phyloP scores from a whole-genome alignment of 2,329 filamentous ascomycete species.

The Orbilia javanica region DNA sequence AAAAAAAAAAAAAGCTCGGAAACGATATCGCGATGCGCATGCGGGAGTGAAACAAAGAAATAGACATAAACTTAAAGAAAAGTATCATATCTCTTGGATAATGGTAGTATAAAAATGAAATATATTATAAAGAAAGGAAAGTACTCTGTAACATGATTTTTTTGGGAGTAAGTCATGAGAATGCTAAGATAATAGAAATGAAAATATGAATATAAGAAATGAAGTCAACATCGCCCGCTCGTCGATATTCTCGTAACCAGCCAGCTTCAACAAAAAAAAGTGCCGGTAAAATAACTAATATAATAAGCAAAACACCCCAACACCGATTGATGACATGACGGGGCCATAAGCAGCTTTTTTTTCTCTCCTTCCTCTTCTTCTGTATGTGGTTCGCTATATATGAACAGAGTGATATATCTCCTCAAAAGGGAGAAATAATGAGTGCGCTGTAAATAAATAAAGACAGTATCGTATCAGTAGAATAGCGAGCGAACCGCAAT shows the following conservation, averaged over 20 bases:
- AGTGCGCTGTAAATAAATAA: constrained; percentile 7
- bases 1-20: neutral
- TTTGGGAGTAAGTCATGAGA: constrained; percentile 5
- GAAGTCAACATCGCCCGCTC: neutral
- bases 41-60: neutral
- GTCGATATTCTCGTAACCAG: constrained; percentile 5
- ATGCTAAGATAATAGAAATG: neutral
- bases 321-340: constrained; percentile 50
- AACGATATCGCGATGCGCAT: neutral
- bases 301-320: constrained; percentile 47
- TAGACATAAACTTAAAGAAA: neutral
- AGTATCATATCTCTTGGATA: constrained; percentile 1
- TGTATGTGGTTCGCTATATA: constrained; percentile 48
- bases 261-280: neutral
- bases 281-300: neutral
- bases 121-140: constrained; percentile 20
- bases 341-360: constrained; percentile 45
- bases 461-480: neutral
- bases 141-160: constrained; percentile 4
- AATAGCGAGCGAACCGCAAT: neutral
- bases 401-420: constrained; percentile 25
- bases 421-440: neutral
- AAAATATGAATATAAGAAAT: constrained; percentile 13
- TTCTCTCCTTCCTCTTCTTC: constrained; percentile 11
- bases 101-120: neutral